These are phyloP conservation scores for Tuber brumale DNA, from an alignment of 495 filamentous ascomycete species.

Conservation along the genomic window DNA sequence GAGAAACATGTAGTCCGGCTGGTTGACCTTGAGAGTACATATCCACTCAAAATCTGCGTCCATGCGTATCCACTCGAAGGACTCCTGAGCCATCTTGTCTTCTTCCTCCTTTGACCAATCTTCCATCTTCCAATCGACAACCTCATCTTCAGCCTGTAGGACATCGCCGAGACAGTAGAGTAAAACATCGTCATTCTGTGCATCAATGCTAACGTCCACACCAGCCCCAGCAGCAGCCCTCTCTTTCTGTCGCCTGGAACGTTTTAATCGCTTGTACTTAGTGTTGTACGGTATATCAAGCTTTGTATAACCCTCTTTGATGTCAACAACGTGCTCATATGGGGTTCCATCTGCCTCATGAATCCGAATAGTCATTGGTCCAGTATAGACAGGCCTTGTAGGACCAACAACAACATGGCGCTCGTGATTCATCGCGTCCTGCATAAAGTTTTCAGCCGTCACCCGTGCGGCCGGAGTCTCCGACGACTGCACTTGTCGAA, in stretches of 20 bases:
- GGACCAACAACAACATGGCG: conserved; percentile 62
- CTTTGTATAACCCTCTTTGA: conserved; percentile 71
- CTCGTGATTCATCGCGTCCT: conserved; percentile 72
- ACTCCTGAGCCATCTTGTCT: conserved; percentile 84
- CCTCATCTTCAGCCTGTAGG: conserved; percentile 72
- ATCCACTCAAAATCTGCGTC: conserved; percentile 99
- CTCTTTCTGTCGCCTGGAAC: conserved; percentile 81
- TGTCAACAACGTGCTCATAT: conserved; percentile 96
- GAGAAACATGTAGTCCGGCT: conserved; percentile 93
- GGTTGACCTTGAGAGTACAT: conserved; percentile 65
- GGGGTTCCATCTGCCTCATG: conserved; percentile 98
- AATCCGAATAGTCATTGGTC: conserved; percentile 94
- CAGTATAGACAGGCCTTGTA: conserved; percentile 74
- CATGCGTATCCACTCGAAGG: conserved; percentile 97
- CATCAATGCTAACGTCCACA: conserved; percentile 57
- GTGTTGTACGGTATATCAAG: conserved; percentile 98
- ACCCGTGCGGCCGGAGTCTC: conserved; percentile 42
- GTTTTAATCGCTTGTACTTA: conserved; percentile 96
- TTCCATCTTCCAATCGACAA: conserved; percentile 69
- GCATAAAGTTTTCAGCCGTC: conserved; percentile 59
- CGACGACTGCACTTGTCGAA: conserved; percentile 68
- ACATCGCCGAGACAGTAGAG: conserved; percentile 93
- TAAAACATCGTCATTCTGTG: conserved; percentile 67
- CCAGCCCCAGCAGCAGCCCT: conserved; percentile 57
- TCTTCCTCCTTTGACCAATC: conserved; percentile 88